Percentiles rank a stretch among this genome's conserved stretches.
These are phyloP conservation scores for Fusarium cyanostomum DNA, from an alignment of 2,329 filamentous ascomycete genomes.

Conservation along the genomic window DNA sequence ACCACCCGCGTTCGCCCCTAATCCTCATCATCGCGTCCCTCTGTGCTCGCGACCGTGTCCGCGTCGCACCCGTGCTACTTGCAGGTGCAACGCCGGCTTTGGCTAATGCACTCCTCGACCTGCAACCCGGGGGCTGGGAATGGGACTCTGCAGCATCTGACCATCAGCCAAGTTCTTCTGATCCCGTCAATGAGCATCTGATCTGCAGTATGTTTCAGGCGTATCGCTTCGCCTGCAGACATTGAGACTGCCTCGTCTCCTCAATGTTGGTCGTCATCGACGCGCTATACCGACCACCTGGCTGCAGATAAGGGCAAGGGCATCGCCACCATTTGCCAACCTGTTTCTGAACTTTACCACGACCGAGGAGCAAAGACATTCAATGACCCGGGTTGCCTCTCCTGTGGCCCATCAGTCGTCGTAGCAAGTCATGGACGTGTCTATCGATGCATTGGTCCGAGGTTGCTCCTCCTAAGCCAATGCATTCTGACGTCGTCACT, in stretches of 20 bases:
- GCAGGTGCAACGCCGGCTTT: conserved; percentile 10
- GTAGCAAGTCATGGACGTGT: not conserved
- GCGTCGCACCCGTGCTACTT: conserved; percentile 29
- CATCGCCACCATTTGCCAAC: conserved; percentile 1
- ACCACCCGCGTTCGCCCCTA: conserved; percentile 32
- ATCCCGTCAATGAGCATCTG: not conserved
- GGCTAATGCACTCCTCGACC: conserved; percentile 22
- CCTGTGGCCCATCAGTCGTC: not conserved
- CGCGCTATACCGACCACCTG: conserved; percentile 2
- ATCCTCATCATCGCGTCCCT: conserved; percentile 25
- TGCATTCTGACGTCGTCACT: not conserved
- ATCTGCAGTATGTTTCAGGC: not conserved
- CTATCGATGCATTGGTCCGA: not conserved
- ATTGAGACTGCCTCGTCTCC: not conserved
- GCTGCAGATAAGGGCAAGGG: conserved; percentile 18
- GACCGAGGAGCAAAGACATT: not conserved
- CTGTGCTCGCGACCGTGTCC: conserved; percentile 30
- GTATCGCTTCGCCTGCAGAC: not conserved
- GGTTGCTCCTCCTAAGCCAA: not conserved
- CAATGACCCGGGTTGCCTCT: not conserved
- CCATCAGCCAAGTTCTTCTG: not conserved
- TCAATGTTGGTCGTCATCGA: conserved; percentile 5
- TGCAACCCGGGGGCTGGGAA: conserved; percentile 32
- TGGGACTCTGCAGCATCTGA: conserved; percentile 2
- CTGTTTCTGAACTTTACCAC: not conserved